Evolutionary conservation across 1,139 yeast species (phyloP), one percentile per base, ranked within the genome.

Genomic region (Lodderomyces orthopsilosis): DNA sequence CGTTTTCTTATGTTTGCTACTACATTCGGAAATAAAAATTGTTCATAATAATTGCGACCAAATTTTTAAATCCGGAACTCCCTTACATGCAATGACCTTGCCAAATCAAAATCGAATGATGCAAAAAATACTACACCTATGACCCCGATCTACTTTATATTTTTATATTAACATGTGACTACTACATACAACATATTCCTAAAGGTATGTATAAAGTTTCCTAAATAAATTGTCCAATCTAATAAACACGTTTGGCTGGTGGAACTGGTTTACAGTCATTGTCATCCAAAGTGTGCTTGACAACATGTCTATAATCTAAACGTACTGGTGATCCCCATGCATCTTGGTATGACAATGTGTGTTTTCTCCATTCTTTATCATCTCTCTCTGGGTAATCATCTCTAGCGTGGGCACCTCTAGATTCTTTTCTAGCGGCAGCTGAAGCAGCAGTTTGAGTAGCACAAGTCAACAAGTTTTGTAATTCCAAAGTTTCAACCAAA

Each of bases 341-440:
- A 47, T 69, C 62, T 75, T 93, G 98, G 37, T 95, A 93, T 43
- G 98, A 88, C 63, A 93, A 76, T 42, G 97, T 81, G 73, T 93
- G 98, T 77, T 93, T 93, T 94, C 90, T 89, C 98, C 98, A 93
- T 77, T 89, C 75, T 49, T 64, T 90, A 65, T 93, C 98, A 62
- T 93, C 96, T 82, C 98, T 89, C 50, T 83, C 84, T 61, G 95
- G 97, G 75, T 70, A 91, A 69, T 93, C 98, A 70, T 93, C 98
- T 77, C 98, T 86, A 51, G 98, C 98, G 63, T 93, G 98, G 43
- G 98, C 98, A 75, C 98, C 98, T 79, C 98, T 89, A 40, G 97
- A 90, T 75, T 93, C 98, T 62, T 75, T 85, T 79, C 98, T 88
- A 46, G 90, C 95, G 51, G 94, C 91, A 42, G 98, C 98, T 49